phyloP scores from a whole-genome alignment of 441 rosid species.

The Eruca vesicaria region DNA sequence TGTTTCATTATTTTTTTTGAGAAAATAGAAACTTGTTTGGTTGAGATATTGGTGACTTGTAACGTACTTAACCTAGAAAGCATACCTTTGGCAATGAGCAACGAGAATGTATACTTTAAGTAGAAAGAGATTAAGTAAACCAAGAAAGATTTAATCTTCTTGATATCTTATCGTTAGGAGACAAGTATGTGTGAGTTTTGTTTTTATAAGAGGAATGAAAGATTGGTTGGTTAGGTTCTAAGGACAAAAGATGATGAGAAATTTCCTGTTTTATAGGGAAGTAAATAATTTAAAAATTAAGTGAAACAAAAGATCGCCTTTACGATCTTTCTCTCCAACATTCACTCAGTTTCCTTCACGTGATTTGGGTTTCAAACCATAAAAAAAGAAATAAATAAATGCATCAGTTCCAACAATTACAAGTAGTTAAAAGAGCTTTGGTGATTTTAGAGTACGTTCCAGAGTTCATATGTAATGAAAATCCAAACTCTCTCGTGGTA shows the following conservation, averaged over 20 bases:
- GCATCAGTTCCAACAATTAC: background rate
- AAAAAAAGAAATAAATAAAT: background rate
- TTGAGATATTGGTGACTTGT: conserved; percentile 53
- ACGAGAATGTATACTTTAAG: conserved; percentile 20
- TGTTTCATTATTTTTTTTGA: background rate
- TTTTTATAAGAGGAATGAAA: conserved; percentile 36
- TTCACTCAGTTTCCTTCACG: conserved; percentile 6
- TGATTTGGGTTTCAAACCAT: background rate
- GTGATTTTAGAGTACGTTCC: background rate
- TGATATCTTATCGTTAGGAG: conserved; percentile 30
- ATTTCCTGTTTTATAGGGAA: conserved; percentile 27
- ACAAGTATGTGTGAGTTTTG: conserved; percentile 30
- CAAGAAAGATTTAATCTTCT: conserved; percentile 33
- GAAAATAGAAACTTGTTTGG: conserved; percentile 35
- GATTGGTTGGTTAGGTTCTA: conserved; percentile 40
- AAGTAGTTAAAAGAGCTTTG: background rate
- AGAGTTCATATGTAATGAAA: background rate
- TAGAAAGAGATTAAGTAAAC: conserved; percentile 49
- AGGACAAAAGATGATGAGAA: conserved; percentile 57
- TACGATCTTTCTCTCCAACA: conserved; percentile 25
- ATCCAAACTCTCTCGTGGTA: background rate
- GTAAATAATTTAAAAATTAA: conserved; percentile 4
- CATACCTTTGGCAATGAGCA: conserved; percentile 41
- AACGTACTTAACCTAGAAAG: conserved; percentile 39
- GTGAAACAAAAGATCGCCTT: conserved; percentile 25